Conservation (phyloP, 1,139 yeast species). For the Chernovozyma aurita region DNA sequence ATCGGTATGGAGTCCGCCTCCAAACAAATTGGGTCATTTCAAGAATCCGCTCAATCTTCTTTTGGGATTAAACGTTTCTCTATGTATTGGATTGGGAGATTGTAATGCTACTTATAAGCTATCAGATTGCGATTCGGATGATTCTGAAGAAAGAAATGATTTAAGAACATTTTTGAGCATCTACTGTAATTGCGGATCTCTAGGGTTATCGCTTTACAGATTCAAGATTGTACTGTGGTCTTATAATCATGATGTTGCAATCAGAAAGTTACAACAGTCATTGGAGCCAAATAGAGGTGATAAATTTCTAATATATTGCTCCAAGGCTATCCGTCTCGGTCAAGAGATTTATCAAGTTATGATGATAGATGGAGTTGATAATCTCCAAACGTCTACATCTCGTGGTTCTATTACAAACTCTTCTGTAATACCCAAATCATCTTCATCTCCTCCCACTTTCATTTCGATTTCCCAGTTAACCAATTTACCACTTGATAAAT, state of each 20-base stretch:
- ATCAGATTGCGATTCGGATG: constrained; percentile 16
- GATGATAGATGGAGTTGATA: constrained; percentile 5
- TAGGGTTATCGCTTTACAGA: constrained; percentile 46
- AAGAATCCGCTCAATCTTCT: constrained; percentile 47
- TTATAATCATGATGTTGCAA: constrained; percentile 36
- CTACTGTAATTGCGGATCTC: constrained; percentile 46
- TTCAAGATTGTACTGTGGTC: constrained; percentile 48
- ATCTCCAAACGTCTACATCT: background rate
- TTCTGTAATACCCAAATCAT: background rate
- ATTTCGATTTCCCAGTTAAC: background rate
- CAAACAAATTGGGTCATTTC: constrained; percentile 46
- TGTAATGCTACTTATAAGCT: constrained; percentile 17
- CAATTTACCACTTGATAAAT: constrained; percentile 3
- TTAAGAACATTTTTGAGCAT: constrained; percentile 42
- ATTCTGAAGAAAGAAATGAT: constrained; percentile 33
- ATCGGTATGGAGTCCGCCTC: constrained; percentile 49
- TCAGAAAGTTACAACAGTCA: constrained; percentile 20
- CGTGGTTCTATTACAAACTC: background rate
- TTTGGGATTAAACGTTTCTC: constrained; percentile 39
- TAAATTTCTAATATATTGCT: constrained; percentile 33
- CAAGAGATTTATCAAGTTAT: constrained; percentile 31
- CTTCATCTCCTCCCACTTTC: background rate
- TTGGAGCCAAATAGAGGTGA: constrained; percentile 24
- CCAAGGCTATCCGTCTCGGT: constrained; percentile 37
- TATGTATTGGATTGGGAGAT: constrained; percentile 47